Evolutionary conservation across 2,329 filamentous ascomycete species (phyloP).

Genomic region (Phialemonium atrogriseum): DNA sequence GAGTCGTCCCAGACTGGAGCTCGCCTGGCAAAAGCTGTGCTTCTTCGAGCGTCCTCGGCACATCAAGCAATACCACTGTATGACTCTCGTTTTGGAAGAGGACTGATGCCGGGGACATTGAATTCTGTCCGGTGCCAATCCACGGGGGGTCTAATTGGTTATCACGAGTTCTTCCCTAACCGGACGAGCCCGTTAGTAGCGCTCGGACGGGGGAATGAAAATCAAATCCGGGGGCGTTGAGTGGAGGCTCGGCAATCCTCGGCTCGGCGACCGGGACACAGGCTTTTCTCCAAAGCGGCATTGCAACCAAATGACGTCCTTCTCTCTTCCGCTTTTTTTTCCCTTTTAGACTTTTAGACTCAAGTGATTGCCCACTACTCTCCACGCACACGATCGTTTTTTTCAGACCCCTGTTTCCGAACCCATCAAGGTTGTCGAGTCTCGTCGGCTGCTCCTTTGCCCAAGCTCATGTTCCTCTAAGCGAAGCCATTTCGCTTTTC

Average conservation of each 20-base stretch:
- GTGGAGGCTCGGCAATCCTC: slow-evolving; percentile 18
- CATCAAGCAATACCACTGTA: slow-evolving; percentile 54
- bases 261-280: slow-evolving; percentile 14
- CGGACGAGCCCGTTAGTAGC: too few species aligned
- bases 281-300: slow-evolving; percentile 1
- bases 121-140: slow-evolving; percentile 1
- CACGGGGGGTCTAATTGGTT: background rate
- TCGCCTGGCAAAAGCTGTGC: slow-evolving; percentile 45
- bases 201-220: too few species aligned
- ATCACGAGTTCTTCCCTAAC: background rate
- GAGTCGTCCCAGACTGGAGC: slow-evolving; percentile 7
- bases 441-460: too few species aligned
- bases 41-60: slow-evolving; percentile 60
- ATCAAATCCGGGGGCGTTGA: slow-evolving; percentile 2
- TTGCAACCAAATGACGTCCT: slow-evolving; percentile 14
- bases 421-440: too few species aligned
- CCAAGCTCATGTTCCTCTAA: too few species aligned
- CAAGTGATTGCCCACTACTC: background rate
- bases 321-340: too few species aligned
- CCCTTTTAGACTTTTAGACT: too few species aligned
- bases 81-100: slow-evolving; percentile 44
- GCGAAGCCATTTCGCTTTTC: too few species aligned
- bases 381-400: background rate
- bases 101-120: slow-evolving; percentile 25
- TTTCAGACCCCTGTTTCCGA: background rate